Conservation (phyloP, 1,139 yeast species). For the Suhomyces coccinellae region DNA sequence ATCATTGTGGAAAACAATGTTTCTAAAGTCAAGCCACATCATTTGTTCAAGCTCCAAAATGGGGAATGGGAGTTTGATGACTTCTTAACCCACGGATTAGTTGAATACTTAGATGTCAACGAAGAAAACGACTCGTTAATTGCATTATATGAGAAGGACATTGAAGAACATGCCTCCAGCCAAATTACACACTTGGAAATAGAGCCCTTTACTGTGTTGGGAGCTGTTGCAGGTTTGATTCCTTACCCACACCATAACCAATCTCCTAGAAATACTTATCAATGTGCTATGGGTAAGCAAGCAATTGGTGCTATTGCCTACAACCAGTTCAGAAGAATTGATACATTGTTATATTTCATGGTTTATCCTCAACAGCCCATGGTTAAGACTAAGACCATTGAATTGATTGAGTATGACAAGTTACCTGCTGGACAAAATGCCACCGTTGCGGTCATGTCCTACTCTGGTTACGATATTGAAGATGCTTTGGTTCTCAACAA, state of each 20-base stretch:
- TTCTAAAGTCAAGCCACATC: conserved; percentile 71
- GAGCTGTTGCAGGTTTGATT: conserved; percentile 98
- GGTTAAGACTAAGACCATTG: conserved; percentile 98
- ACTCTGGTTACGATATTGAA: conserved; percentile 98
- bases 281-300: conserved; percentile 99
- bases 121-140: conserved; percentile 95
- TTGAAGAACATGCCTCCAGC: conserved; percentile 30
- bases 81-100: conserved; percentile 80
- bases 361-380: conserved; percentile 98
- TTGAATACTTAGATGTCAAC: conserved; percentile 94
- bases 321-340: conserved; percentile 93
- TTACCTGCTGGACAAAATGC: conserved; percentile 99
- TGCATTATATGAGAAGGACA: conserved; percentile 76
- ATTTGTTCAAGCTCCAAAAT: conserved; percentile 56
- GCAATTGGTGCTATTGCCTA: conserved; percentile 99
- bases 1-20: conserved; percentile 76
- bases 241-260: conserved; percentile 99
- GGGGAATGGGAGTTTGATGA: conserved; percentile 89
- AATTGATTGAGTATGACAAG: conserved; percentile 90
- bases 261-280: conserved; percentile 98
- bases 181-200: conserved; percentile 86
- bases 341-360: conserved; percentile 89
- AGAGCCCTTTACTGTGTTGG: conserved; percentile 93
- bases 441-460: conserved; percentile 98
- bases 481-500: conserved; percentile 96